These are phyloP conservation scores for Tuber borchii DNA, from an alignment of 495 filamentous ascomycete species.

Conservation along the genomic window DNA sequence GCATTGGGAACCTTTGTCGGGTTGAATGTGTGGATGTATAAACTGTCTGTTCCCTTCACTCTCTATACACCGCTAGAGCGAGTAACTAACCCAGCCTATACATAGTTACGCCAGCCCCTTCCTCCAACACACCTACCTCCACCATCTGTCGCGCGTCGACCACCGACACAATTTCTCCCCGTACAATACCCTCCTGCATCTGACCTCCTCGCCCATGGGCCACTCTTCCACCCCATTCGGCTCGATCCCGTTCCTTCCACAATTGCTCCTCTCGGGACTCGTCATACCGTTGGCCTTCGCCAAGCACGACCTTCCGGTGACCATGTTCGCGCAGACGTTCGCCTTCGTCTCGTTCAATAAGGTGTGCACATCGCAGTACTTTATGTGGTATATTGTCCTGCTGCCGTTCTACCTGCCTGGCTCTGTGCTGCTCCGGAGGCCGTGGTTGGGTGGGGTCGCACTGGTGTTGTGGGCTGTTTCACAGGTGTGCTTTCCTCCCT, in stretches of 20 bases:
- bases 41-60: slow-evolving; percentile 49
- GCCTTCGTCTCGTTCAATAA: slow-evolving; percentile 97
- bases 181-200: slow-evolving; percentile 86
- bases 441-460: slow-evolving; percentile 56
- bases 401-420: slow-evolving; percentile 81
- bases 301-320: slow-evolving; percentile 69
- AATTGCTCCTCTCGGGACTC: slow-evolving; percentile 68
- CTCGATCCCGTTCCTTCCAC: slow-evolving; percentile 78
- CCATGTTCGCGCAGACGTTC: slow-evolving; percentile 99
- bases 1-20: slow-evolving; percentile 64
- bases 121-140: slow-evolving; percentile 78
- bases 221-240: slow-evolving; percentile 54
- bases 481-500: neutral
- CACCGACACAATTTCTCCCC: slow-evolving; percentile 97
- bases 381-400: slow-evolving; percentile 93
- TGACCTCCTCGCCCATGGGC: slow-evolving; percentile 56
- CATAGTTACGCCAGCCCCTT: slow-evolving; percentile 64
- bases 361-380: slow-evolving; percentile 97
- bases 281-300: slow-evolving; percentile 72
- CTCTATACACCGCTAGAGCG: neutral
- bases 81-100: slow-evolving; percentile 13
- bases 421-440: slow-evolving; percentile 61
- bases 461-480: slow-evolving; percentile 63
- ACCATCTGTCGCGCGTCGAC: slow-evolving; percentile 88
- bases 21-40: slow-evolving; percentile 73